phyloP scores from a whole-genome alignment of 2,329 filamentous ascomycete genomes.

The Amesomyces nigricolor region DNA sequence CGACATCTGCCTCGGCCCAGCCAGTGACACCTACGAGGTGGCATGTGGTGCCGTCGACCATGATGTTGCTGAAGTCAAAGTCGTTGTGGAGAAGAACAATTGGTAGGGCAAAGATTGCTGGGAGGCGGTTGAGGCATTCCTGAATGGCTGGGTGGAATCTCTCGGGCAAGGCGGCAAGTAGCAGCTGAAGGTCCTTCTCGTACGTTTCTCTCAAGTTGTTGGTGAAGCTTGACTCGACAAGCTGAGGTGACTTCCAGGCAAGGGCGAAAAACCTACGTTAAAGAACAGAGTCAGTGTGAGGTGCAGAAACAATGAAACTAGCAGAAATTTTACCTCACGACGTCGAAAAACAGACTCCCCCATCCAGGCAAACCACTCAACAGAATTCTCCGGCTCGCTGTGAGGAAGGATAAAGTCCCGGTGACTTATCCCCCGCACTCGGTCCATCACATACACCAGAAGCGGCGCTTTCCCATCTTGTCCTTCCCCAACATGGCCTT shows the following conservation, averaged over 20 bases:
- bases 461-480: no score
- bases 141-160: constrained; percentile 33
- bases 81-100: constrained; percentile 38
- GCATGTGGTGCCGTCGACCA: constrained; percentile 35
- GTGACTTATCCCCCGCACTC: no score
- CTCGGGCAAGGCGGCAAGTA: constrained; percentile 31
- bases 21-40: constrained; percentile 38
- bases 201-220: constrained; percentile 27
- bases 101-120: constrained; percentile 33
- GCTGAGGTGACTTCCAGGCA: constrained; percentile 33
- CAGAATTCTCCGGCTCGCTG: no score
- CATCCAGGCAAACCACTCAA: no score
- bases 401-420: no score
- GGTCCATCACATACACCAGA: no score
- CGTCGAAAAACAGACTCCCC: no score
- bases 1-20: constrained; percentile 37
- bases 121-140: constrained; percentile 30
- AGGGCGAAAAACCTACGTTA: no score
- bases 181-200: constrained; percentile 29
- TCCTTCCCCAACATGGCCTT: no score
- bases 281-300: no score
- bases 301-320: no score
- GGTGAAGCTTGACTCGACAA: constrained; percentile 27
- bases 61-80: constrained; percentile 36
- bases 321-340: no score